Percentiles rank a stretch among this genome's conserved stretches.
These are phyloP conservation scores for Rhodocollybia butyracea DNA, from an alignment of 768 basidiomycete species.

Conservation along the genomic window DNA sequence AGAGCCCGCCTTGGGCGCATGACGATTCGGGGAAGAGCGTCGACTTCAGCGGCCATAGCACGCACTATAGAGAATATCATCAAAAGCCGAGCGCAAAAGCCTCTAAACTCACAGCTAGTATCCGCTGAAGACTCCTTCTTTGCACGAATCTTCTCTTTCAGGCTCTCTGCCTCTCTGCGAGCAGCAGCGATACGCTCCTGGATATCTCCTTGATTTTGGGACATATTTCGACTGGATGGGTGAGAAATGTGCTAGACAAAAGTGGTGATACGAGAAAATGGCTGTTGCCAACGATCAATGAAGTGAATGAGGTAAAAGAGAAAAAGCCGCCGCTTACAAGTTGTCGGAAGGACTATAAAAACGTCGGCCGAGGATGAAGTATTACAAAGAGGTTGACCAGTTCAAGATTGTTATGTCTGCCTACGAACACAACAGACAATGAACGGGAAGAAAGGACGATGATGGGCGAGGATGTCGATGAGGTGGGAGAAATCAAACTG, in stretches of 20 bases:
- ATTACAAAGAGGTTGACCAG: too few species aligned
- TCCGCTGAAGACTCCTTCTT: slow-evolving; percentile 98
- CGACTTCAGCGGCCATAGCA: slow-evolving; percentile 97
- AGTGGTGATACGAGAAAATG: not conserved
- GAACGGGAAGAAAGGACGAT: not conserved
- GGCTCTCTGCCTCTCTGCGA: slow-evolving; percentile 90
- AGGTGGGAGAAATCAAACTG: not conserved
- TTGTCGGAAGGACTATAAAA: not conserved
- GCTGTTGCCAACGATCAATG: slow-evolving; percentile 4
- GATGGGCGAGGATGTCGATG: not conserved
- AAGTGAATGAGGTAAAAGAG: slow-evolving; percentile 1
- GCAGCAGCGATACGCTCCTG: slow-evolving; percentile 95
- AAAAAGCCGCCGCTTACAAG: not conserved
- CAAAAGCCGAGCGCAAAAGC: not conserved
- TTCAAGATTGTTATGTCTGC: too few species aligned
- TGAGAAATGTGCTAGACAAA: not conserved
- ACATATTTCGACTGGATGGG: slow-evolving; percentile 41
- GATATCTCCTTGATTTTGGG: slow-evolving; percentile 79
- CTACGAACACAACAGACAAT: slow-evolving; percentile 2
- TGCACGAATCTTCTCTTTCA: slow-evolving; percentile 98
- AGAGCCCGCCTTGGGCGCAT: slow-evolving; percentile 96
- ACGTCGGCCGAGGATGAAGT: not conserved
- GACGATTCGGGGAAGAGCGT: slow-evolving; percentile 91
- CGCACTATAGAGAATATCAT: slow-evolving; percentile 56
- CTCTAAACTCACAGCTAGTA: slow-evolving; percentile 77